A percentile compares a stretch with the other conserved stretches of the same genome.
These are phyloP conservation scores for Helminthosporium solani DNA, from an alignment of 2,329 filamentous ascomycete genomes.

Conservation along the genomic window DNA sequence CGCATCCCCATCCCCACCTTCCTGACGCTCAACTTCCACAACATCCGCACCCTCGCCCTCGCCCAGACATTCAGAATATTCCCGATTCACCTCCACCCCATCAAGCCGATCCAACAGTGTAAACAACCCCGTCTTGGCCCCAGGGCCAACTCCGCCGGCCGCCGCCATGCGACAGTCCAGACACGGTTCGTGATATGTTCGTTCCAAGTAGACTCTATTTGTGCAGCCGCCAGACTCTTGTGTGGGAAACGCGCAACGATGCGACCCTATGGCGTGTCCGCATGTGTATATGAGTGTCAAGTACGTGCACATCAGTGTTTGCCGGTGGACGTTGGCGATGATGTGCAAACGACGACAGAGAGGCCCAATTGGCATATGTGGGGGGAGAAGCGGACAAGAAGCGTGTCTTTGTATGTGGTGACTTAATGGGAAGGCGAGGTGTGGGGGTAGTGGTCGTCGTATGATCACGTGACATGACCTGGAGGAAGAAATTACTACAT, in stretches of 20 bases:
- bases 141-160: neutral
- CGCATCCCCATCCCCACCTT: too few relatives aligned
- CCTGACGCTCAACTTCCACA: too few relatives aligned
- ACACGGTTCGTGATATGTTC: neutral
- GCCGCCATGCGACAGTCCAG: too few relatives aligned
- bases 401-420: too few relatives aligned
- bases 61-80: too few relatives aligned
- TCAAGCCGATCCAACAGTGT: neutral
- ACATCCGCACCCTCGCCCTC: too few relatives aligned
- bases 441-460: neutral
- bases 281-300: conserved; percentile 12
- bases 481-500: neutral
- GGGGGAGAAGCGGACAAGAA: too few relatives aligned
- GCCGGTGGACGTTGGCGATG: neutral
- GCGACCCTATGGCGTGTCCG: conserved; percentile 3
- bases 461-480: neutral
- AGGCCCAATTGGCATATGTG: too few relatives aligned
- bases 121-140: neutral
- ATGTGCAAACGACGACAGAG: neutral
- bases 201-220: neutral
- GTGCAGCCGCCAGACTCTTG: neutral
- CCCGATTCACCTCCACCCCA: too few relatives aligned
- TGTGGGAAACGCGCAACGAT: conserved; percentile 9
- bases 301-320: conserved; percentile 11
- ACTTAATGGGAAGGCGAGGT: too few relatives aligned